Conservation (phyloP, 2,329 filamentous ascomycete genomes). For the Mycogone perniciosa region DNA sequence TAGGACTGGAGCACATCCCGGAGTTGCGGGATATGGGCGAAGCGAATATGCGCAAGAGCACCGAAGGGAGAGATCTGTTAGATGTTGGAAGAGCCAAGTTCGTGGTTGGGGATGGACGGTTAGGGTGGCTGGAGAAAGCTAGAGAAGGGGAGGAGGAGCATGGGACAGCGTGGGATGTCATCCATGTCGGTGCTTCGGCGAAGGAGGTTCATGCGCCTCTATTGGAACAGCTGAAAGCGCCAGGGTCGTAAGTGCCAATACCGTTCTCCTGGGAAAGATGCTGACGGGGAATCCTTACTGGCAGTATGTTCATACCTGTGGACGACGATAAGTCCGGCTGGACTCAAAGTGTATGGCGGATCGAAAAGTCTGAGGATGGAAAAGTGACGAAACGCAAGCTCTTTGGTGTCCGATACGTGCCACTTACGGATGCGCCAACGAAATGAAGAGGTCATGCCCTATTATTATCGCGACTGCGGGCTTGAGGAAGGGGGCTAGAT, state of each 20-base stretch:
- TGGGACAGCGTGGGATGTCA: slow-evolving; percentile 71
- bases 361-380: slow-evolving; percentile 65
- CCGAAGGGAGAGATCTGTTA: slow-evolving; percentile 53
- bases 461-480: not conserved
- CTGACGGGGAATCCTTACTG: not conserved
- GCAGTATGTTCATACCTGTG: slow-evolving; percentile 70
- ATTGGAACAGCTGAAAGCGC: slow-evolving; percentile 68
- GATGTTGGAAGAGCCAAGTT: slow-evolving; percentile 61
- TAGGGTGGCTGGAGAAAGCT: slow-evolving; percentile 48
- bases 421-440: slow-evolving; percentile 62
- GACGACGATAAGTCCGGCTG: slow-evolving; percentile 43
- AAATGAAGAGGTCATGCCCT: not conserved
- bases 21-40: slow-evolving; percentile 57
- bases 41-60: slow-evolving; percentile 59
- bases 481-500: no score
- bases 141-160: slow-evolving; percentile 41
- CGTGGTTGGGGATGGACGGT: slow-evolving; percentile 66
- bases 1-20: slow-evolving; percentile 70
- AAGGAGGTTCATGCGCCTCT: slow-evolving; percentile 63
- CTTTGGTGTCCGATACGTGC: slow-evolving; percentile 71
- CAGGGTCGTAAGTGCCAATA: slow-evolving; percentile 51
- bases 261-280: not conserved
- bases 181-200: slow-evolving; percentile 90
- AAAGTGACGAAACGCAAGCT: slow-evolving; percentile 53
- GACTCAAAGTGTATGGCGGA: slow-evolving; percentile 63